phyloP scores from a whole-genome alignment of 306 rosid genomes.

The Cicer judaicum region DNA sequence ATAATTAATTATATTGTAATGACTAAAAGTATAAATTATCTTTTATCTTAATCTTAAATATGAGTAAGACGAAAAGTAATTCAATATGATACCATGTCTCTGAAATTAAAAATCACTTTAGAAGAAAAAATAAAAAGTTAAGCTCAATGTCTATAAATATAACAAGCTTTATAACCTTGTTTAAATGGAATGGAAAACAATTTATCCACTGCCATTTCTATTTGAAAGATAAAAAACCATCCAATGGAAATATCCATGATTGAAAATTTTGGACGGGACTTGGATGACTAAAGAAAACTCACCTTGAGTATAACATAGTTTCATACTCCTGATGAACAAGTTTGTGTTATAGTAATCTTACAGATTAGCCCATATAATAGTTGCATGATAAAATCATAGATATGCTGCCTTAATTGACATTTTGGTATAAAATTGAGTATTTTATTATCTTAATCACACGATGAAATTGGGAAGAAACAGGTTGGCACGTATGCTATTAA shows the following conservation, averaged over 20 bases:
- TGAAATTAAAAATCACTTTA: too few species aligned
- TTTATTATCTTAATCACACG: background rate
- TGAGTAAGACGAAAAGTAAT: too few species aligned
- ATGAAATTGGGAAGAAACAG: constrained; percentile 23
- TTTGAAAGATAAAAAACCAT: background rate
- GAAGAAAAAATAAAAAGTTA: too few species aligned
- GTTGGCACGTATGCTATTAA: constrained; percentile 24
- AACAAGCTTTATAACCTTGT: too few species aligned
- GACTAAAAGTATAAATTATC: too few species aligned
- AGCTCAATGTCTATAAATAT: too few species aligned
- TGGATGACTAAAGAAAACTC: background rate
- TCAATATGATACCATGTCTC: too few species aligned
- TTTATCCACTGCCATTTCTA: background rate
- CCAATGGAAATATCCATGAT: background rate
- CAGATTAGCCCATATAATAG: background rate
- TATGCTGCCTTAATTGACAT: background rate
- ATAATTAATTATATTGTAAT: too few species aligned
- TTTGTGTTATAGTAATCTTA: background rate
- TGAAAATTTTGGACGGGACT: background rate
- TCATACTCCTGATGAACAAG: background rate
- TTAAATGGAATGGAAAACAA: background rate
- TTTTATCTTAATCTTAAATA: too few species aligned
- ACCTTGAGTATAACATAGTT: background rate
- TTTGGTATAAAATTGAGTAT: background rate
- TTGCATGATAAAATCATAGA: background rate